These are phyloP conservation scores for Beauveria varroae DNA, from an alignment of 2,329 filamentous ascomycete genomes.

Conservation along the genomic window DNA sequence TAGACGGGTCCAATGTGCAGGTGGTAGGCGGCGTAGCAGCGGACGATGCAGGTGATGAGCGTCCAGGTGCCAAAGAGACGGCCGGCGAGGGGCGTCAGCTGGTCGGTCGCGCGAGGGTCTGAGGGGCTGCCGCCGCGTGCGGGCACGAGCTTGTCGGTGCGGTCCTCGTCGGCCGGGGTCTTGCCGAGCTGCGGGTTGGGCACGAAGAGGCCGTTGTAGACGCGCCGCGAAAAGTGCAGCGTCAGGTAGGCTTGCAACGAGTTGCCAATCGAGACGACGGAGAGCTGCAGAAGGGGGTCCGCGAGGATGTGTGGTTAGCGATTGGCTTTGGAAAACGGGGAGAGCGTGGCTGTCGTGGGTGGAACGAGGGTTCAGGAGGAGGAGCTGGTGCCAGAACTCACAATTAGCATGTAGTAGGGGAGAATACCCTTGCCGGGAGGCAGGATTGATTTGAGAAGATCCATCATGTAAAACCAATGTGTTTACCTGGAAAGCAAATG, in stretches of 20 bases:
- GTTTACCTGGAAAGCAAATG: neutral
- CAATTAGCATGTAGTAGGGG: slow-evolving; percentile 52
- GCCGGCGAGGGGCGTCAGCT: slow-evolving; percentile 67
- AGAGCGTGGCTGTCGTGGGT: neutral
- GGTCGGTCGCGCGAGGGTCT: slow-evolving; percentile 42
- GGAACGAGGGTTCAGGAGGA: neutral
- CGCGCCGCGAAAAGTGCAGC: slow-evolving; percentile 72
- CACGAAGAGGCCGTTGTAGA: slow-evolving; percentile 66
- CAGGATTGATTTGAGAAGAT: slow-evolving; percentile 35
- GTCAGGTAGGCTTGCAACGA: slow-evolving; percentile 76
- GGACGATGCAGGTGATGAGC: slow-evolving; percentile 65
- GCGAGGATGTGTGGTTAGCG: neutral
- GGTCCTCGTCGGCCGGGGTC: slow-evolving; percentile 22
- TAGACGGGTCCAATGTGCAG: slow-evolving; percentile 67
- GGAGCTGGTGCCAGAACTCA: slow-evolving; percentile 24
- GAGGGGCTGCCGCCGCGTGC: slow-evolving; percentile 17
- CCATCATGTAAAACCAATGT: slow-evolving; percentile 28
- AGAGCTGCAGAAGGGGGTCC: slow-evolving; percentile 54
- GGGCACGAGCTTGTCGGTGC: slow-evolving; percentile 12
- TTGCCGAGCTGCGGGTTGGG: slow-evolving; percentile 38
- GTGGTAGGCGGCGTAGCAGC: slow-evolving; percentile 79
- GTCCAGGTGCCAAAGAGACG: slow-evolving; percentile 88
- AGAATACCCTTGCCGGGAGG: slow-evolving; percentile 46
- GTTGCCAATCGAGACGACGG: slow-evolving; percentile 76
- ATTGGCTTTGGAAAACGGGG: neutral